phyloP scores from a whole-genome alignment of 495 filamentous ascomycete genomes.

The Neurospora sp. region DNA sequence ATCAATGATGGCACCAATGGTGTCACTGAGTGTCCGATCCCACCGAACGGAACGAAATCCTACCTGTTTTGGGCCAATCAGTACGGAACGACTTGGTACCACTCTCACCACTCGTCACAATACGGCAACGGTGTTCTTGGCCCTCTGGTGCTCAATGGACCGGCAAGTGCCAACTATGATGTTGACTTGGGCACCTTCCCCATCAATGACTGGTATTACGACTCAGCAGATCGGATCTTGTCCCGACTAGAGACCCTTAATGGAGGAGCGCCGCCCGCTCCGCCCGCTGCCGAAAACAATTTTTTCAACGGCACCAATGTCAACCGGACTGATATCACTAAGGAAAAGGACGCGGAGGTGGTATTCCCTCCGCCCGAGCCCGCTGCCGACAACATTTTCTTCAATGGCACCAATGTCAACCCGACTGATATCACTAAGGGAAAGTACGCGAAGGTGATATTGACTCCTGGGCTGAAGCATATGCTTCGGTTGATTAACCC shows the following conservation, averaged over 20 bases:
- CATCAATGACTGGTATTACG: conserved; percentile 35
- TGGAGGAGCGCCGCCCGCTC: background rate
- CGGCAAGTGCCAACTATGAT: conserved; percentile 41
- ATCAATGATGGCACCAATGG: conserved; percentile 28
- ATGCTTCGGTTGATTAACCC: conserved; percentile 46
- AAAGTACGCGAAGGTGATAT: conserved; percentile 20
- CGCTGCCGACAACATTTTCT: background rate
- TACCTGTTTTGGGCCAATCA: conserved; percentile 38
- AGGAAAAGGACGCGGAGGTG: conserved; percentile 21
- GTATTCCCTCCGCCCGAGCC: conserved; percentile 10
- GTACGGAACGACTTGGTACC: conserved; percentile 45
- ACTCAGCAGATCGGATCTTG: conserved; percentile 12
- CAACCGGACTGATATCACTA: conserved; percentile 13
- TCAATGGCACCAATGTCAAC: conserved; percentile 31
- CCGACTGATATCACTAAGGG: conserved; percentile 18
- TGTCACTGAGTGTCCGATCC: conserved; percentile 39
- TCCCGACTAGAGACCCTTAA: background rate
- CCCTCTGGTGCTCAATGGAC: conserved; percentile 47
- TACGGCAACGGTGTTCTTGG: conserved; percentile 42
- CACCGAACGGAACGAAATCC: conserved; percentile 27
- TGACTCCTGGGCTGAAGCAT: conserved; percentile 33
- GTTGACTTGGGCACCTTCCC: conserved; percentile 35
- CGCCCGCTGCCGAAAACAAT: background rate
- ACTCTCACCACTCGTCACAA: conserved; percentile 44
- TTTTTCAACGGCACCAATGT: conserved; percentile 30